Conservation (phyloP, 305 asterid species). For the Stenogyne calaminthoides region DNA sequence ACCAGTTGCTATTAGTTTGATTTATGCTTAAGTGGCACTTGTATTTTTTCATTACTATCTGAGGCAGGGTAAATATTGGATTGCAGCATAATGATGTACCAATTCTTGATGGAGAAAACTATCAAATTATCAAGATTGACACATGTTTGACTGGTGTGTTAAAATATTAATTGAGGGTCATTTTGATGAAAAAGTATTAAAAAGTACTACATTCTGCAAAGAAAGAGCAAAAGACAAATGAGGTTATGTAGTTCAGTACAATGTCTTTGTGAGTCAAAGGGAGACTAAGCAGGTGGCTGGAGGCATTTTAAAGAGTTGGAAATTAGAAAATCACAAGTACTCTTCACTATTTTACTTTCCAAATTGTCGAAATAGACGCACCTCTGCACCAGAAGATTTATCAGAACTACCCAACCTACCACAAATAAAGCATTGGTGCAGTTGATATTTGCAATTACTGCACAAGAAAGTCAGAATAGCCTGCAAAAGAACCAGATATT, state of each 20-base stretch:
- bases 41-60: slow-evolving; percentile 1
- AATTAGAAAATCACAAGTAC: slow-evolving; percentile 12
- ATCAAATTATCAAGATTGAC: not conserved
- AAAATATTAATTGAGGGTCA: not conserved
- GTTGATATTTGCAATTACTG: slow-evolving; percentile 63
- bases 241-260: not conserved
- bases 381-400: slow-evolving; percentile 62
- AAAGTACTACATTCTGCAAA: not conserved
- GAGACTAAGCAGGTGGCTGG: slow-evolving; percentile 14
- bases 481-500: slow-evolving; percentile 42
- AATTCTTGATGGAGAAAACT: slow-evolving; percentile 8
- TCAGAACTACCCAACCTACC: slow-evolving; percentile 71
- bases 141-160: not conserved
- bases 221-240: not conserved
- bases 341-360: not conserved
- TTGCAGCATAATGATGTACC: slow-evolving; percentile 3
- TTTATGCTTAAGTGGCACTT: not conserved
- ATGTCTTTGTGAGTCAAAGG: not conserved
- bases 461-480: slow-evolving; percentile 61
- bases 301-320: slow-evolving; percentile 15
- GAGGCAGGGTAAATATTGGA: slow-evolving; percentile 2
- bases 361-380: slow-evolving; percentile 35
- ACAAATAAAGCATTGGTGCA: slow-evolving; percentile 73
- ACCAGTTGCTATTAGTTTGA: slow-evolving; percentile 3
- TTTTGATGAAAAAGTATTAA: not conserved